Base-by-base conservation (phyloP, 2,329 filamentous ascomycete species). In the Pleomassaria siparia region DNA sequence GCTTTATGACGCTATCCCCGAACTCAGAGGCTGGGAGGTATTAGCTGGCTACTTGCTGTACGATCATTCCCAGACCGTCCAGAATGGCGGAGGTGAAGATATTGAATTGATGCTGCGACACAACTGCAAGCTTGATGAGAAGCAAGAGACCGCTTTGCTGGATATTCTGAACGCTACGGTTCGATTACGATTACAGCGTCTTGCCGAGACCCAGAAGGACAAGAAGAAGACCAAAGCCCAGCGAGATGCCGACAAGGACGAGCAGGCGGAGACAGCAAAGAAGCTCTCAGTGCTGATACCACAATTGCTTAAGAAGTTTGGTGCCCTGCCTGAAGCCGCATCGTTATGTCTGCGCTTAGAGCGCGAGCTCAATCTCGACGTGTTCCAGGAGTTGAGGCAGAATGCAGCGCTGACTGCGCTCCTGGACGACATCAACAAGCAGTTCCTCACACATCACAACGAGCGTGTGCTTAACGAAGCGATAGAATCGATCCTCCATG, bases 381-480 rank as follows among this genome's bases (percentile, higher is more conserved):
- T 91, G 18, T 95, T 97, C 64, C 87, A 91, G 64, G 89, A 95
- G 62, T 76, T 97, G 29, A 86, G 91, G 43, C 91, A 96, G 66
- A 90, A 95, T 56, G 84, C 89, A 0, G 85, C 87, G 1, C 95
- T 95, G 64, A 83, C 86, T 6, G 84, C 86, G 18, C 75, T 97
- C 24, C 77, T 99, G 1, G 91, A 96, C 58, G 91, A 96, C 62
- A 90, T 97, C 59, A 91, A 89, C 69, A 90, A 89, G 48, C 94
- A 99, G 61, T 97, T 99, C 73, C 85, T 88, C 60, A 85, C 90
- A n/a, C 94, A 99, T 64, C 88, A 89, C 35, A 89, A 95, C 62
- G 87, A 89, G 59, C 82, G 83, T 46, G 91, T 97, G 15, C 78
- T 99, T 37, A 84, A 84, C 10, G 91, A 96, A 69, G 92, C 91